Conservation (phyloP, 2,329 filamentous ascomycete genomes). For the Cercospora sp. region DNA sequence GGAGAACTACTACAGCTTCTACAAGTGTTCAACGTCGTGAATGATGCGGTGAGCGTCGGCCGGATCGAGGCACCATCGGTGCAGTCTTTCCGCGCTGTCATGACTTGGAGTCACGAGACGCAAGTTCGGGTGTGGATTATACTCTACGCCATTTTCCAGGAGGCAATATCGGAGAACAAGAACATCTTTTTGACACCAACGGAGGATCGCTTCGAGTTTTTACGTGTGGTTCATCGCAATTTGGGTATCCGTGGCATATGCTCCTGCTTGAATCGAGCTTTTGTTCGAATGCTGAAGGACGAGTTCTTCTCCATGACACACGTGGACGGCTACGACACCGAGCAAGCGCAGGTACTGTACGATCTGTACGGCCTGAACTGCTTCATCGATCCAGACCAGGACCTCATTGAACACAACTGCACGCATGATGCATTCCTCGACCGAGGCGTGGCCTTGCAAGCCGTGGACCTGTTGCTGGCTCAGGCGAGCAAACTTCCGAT, state of each 20-base stretch:
- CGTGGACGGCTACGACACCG: conserved; percentile 79
- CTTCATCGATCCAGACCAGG: conserved; percentile 42
- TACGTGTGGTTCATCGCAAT: conserved; percentile 80
- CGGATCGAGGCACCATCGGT: conserved; percentile 61
- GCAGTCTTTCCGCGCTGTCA: conserved; percentile 33
- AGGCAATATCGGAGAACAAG: conserved; percentile 68
- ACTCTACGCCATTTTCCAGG: conserved; percentile 76
- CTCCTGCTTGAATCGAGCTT: conserved; percentile 80
- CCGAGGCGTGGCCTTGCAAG: conserved; percentile 73
- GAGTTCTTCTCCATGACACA: conserved; percentile 77
- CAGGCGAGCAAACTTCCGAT: conserved; percentile 82
- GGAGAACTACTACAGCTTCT: conserved; percentile 71
- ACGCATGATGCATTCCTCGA: conserved; percentile 72
- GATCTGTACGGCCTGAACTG: conserved; percentile 78
- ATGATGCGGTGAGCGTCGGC: conserved; percentile 82
- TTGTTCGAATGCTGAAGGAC: conserved; percentile 83
- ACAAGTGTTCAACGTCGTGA: conserved; percentile 76
- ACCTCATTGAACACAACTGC: conserved; percentile 71
- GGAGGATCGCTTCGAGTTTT: conserved; percentile 74
- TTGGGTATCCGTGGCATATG: conserved; percentile 83
- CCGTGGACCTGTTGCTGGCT: conserved; percentile 80
- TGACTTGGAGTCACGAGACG: conserved; percentile 70
- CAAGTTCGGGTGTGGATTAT: conserved; percentile 86
- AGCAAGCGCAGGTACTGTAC: conserved; percentile 81
- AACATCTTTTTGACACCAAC: conserved; percentile 65